A percentile compares a stretch with the other conserved stretches of the same genome.
phyloP scores from a whole-genome alignment of 345 rosid genomes.

The Psidium friedrichsthalianum region DNA sequence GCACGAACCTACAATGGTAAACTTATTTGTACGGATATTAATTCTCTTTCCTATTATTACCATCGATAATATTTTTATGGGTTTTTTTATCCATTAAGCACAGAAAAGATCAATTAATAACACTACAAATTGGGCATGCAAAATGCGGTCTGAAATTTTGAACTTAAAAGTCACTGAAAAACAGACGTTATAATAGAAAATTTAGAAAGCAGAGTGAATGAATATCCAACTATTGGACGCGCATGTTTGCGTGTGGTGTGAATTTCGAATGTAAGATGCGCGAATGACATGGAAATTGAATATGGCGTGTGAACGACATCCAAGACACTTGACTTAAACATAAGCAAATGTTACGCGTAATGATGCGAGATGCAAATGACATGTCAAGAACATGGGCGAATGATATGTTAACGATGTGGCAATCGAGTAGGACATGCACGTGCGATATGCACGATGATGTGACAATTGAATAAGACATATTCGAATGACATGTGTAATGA shows the following conservation, averaged over 20 bases:
- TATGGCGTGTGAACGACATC: background rate
- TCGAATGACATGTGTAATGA: too few relatives aligned
- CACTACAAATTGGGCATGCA: background rate
- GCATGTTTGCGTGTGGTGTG: background rate
- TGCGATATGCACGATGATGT: too few relatives aligned
- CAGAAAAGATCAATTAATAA: background rate
- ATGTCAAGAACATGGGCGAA: too few relatives aligned
- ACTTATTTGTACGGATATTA: background rate
- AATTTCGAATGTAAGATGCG: background rate
- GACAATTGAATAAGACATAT: too few relatives aligned
- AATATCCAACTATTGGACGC: background rate
- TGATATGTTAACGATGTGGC: too few relatives aligned
- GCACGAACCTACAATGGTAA: background rate
- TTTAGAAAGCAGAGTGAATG: background rate
- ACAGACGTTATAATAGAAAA: background rate
- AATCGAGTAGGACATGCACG: too few relatives aligned
- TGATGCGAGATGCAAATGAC: too few relatives aligned
- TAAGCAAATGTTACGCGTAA: too few relatives aligned
- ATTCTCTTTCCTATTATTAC: background rate
- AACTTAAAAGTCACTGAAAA: background rate
- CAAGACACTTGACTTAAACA: background rate
- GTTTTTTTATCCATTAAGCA: background rate
- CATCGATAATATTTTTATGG: background rate
- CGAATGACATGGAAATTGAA: background rate
- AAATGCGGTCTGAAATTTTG: background rate